A percentile compares a stretch with the other conserved stretches of the same genome.
phyloP scores from a whole-genome alignment of 805 yeast genomes.

The Blastobotrys parvus region DNA sequence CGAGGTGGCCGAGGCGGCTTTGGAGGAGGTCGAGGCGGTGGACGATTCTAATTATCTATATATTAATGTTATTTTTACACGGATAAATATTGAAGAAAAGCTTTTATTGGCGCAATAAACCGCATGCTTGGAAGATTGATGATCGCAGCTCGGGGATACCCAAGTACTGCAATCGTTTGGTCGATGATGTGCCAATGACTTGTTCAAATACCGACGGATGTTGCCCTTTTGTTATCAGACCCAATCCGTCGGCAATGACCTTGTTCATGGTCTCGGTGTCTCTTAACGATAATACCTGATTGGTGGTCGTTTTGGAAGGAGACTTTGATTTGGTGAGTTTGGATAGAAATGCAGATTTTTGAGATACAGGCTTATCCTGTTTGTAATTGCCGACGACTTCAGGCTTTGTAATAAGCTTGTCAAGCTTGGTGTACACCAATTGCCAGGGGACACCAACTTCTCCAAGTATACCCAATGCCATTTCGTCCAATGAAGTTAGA shows the following conservation, averaged over 20 bases:
- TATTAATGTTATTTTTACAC: neutral
- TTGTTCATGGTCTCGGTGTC: slow-evolving; percentile 7
- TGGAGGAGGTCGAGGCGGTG: slow-evolving; percentile 19
- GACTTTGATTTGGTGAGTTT: slow-evolving; percentile 7
- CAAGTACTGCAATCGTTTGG: slow-evolving; percentile 11
- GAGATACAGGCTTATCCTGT: slow-evolving; percentile 2
- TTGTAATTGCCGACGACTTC: neutral
- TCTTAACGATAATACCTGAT: slow-evolving; percentile 2
- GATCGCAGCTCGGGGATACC: slow-evolving; percentile 25
- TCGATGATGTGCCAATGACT: slow-evolving; percentile 24
- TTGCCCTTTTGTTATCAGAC: slow-evolving; percentile 1
- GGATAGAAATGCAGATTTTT: slow-evolving; percentile 5
- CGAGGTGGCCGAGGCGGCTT: slow-evolving; percentile 21
- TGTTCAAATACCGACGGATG: slow-evolving; percentile 24
- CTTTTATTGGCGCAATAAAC: slow-evolving; percentile 5
- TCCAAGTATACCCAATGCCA: slow-evolving; percentile 42
- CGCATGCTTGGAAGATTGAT: slow-evolving; percentile 17
- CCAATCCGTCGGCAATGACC: slow-evolving; percentile 1
- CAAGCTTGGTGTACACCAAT: slow-evolving; percentile 70
- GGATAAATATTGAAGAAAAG: too few relatives aligned
- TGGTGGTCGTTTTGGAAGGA: slow-evolving; percentile 1
- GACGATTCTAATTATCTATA: slow-evolving; percentile 6
- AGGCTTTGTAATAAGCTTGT: slow-evolving; percentile 34
- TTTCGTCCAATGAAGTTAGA: slow-evolving; percentile 46
- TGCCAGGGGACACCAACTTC: slow-evolving; percentile 60